Evolutionary conservation across 2,329 filamentous ascomycete genomes (phyloP), one percentile per base, ranked within the genome.

Genomic region (Byssochlamys sp.): DNA sequence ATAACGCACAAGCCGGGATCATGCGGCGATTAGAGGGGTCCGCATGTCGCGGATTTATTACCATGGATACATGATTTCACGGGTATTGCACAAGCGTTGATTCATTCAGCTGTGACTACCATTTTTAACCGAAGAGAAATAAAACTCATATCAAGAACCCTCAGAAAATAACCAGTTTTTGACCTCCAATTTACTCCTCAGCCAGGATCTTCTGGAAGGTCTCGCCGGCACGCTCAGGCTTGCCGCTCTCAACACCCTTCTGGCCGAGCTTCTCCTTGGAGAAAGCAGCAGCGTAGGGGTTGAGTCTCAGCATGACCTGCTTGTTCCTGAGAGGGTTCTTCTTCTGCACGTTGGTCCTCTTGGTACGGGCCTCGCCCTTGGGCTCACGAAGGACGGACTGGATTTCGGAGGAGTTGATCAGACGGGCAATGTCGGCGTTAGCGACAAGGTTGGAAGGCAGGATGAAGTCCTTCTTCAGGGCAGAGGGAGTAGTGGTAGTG

Each of bases 251-350:
- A 64, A 83, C 69, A 78, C 85, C 83, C 79, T 85, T 78, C 78
- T 87, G 82, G 66, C 90, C 90, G 59, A 94, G 77, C 80, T 90
- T 88, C 73, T 90, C 84, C 84, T 95, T 90, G 69, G 86, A 82
- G 81, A 95, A 99, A 63, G 89, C 86, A 70, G 87, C 83, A 69
- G 94, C 92, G 81, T 99, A 99, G 64, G 94, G 94, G 88, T 99
- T 99, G 78, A 99, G 89, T 73, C 94, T 89, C 75, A 99, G 89
- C 80, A 96, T 85, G 68, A 99, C 88, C 85, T 97, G 94, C 86
- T 91, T 95, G 89, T 99, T 99, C 81, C 83, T 84, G 69, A 99
- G 91, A 73, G 94, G 94, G 86, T 99, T 99, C 91, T 97, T 97
- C 91, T 99, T 99, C 86, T 96, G 92, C 68, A 96, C 90, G 73